Conservation (phyloP, 1,284 basidiomycete genomes). For the Boletus mariae region DNA sequence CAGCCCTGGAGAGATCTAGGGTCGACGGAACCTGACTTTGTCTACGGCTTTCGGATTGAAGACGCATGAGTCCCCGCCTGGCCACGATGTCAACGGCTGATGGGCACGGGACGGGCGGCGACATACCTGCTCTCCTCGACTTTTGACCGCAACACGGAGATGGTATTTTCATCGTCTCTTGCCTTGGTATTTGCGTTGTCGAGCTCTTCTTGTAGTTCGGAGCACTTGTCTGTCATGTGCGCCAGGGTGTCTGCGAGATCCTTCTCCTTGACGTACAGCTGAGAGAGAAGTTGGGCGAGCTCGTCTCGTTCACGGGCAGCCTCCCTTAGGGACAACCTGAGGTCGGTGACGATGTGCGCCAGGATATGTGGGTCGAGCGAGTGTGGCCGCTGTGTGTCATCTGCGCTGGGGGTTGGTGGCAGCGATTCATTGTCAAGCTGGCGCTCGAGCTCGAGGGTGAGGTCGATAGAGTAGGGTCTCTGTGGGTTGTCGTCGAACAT, state of each 20-base stretch:
- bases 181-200: conserved; percentile 55
- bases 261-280: conserved; percentile 51
- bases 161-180: conserved; percentile 78
- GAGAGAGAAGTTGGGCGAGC: conserved; percentile 47
- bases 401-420: conserved; percentile 36
- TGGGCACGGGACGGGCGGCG: background rate
- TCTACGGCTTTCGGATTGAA: conserved; percentile 78
- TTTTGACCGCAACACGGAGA: conserved; percentile 75
- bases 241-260: conserved; percentile 58
- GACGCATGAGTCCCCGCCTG: conserved; percentile 84
- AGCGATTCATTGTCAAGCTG: conserved; percentile 66
- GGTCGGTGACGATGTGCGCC: conserved; percentile 66
- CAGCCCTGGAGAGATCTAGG: conserved; percentile 55
- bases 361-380: conserved; percentile 72
- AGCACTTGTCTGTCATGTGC: conserved; percentile 61
- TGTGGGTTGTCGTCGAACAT: conserved; percentile 22
- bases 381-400: conserved; percentile 39
- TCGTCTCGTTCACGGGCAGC: conserved; percentile 66
- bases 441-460: conserved; percentile 70
- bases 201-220: conserved; percentile 58
- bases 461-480: conserved; percentile 64
- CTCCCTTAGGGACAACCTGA: conserved; percentile 58
- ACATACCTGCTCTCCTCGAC: conserved; percentile 86
- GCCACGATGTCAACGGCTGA: conserved; percentile 1
- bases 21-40: conserved; percentile 51